Conservation (phyloP, 345 rosid genomes). For the Passiflora organensis region DNA sequence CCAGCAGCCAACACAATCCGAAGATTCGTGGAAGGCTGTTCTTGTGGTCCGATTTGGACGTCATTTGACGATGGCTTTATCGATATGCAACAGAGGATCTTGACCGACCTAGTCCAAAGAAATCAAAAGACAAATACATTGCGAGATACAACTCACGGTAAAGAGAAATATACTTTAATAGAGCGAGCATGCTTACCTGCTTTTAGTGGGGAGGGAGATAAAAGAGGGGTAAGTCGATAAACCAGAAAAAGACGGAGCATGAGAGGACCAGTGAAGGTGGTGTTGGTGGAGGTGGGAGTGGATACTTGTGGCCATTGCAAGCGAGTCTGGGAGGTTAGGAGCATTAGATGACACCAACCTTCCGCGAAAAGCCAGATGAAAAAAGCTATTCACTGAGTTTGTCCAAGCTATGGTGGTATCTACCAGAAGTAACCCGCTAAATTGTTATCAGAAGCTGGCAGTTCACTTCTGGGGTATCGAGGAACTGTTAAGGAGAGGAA, state of each 20-base stretch:
- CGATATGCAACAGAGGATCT: constrained; percentile 32
- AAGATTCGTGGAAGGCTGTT: constrained; percentile 16
- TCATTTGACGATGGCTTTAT: constrained; percentile 22
- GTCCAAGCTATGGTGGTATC: too few species aligned
- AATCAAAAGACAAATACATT: not conserved
- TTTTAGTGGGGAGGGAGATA: constrained; percentile 11
- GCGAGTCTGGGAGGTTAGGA: not conserved
- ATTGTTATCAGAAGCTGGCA: too few species aligned
- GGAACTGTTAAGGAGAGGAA: too few species aligned
- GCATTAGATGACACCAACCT: constrained; percentile 2
- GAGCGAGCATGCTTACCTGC: constrained; percentile 10
- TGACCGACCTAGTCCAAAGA: constrained; percentile 2
- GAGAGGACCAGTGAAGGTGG: not conserved
- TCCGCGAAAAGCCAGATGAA: too few species aligned
- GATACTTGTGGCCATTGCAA: constrained; percentile 4
- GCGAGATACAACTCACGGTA: too few species aligned
- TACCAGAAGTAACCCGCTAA: too few species aligned
- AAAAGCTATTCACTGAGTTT: too few species aligned
- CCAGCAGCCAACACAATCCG: constrained; percentile 66
- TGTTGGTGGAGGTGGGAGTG: constrained; percentile 6
- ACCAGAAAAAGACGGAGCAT: constrained; percentile 3
- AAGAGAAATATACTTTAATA: not conserved
- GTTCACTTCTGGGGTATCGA: too few species aligned
- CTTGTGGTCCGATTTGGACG: constrained; percentile 7
- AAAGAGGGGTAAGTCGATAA: constrained; percentile 16